Conservation (phyloP, 345 rosid genomes). For the Citrus unshiu region DNA sequence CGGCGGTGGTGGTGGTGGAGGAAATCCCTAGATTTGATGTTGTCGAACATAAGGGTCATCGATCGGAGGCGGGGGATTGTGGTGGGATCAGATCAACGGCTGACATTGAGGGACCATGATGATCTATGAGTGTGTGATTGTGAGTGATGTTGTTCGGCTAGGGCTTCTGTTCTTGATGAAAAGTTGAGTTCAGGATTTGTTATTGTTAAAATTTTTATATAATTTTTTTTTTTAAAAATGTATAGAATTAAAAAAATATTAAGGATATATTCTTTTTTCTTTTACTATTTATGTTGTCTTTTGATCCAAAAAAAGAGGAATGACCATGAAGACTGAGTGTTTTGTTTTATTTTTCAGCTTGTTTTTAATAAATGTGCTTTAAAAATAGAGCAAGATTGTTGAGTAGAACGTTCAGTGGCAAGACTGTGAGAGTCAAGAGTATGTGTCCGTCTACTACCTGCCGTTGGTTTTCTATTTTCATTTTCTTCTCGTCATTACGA, state of each 20-base stretch:
- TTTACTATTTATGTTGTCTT: neutral
- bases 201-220: neutral
- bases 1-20: conserved; percentile 21
- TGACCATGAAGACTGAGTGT: neutral
- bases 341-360: neutral
- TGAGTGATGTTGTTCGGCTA: neutral
- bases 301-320: conserved; percentile 14
- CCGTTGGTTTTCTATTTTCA: neutral
- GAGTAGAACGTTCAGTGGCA: neutral
- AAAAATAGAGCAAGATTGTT: too few relatives aligned
- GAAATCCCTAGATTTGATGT: conserved; percentile 37
- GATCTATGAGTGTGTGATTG: neutral
- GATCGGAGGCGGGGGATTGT: conserved; percentile 8
- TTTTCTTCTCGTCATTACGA: neutral
- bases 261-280: neutral
- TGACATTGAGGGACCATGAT: conserved; percentile 28
- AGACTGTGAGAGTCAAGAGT: too few relatives aligned
- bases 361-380: neutral
- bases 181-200: neutral
- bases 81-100: conserved; percentile 37
- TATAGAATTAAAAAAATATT: neutral
- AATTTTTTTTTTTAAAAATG: too few relatives aligned
- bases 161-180: neutral
- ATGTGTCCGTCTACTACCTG: too few relatives aligned
- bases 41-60: conserved; percentile 34